phyloP scores from a whole-genome alignment of 345 rosid genomes.

The Brassica napus region Da-Ae NC_063443.1:2829501-2830000 shows the following conservation, averaged over 20 bases:
- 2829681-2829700: constrained; percentile 46
- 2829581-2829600: too few relatives aligned
- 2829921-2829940: constrained; percentile 94
- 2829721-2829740: constrained; percentile 83
- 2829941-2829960: constrained; percentile 94
- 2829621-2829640: too few relatives aligned
- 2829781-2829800: constrained; percentile 98
- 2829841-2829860: constrained; percentile 94
- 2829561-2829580: constrained; percentile 41
- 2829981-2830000: constrained; percentile 93
- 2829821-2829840: constrained; percentile 92
- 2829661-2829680: too few relatives aligned
- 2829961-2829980: constrained; percentile 99
- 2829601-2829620: too few relatives aligned
- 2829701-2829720: constrained; percentile 96
- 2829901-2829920: constrained; percentile 92
- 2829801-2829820: constrained; percentile 93
- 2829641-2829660: too few relatives aligned
- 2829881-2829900: constrained; percentile 97
- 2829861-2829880: constrained; percentile 96
- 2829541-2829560: not conserved
- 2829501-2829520: constrained; percentile 92
- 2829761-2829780: constrained; percentile 86
- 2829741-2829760: constrained; percentile 95
- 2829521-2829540: constrained; percentile 81